Conservation (phyloP, 2,329 filamentous ascomycete species). For the Microdochium nivale region DNA sequence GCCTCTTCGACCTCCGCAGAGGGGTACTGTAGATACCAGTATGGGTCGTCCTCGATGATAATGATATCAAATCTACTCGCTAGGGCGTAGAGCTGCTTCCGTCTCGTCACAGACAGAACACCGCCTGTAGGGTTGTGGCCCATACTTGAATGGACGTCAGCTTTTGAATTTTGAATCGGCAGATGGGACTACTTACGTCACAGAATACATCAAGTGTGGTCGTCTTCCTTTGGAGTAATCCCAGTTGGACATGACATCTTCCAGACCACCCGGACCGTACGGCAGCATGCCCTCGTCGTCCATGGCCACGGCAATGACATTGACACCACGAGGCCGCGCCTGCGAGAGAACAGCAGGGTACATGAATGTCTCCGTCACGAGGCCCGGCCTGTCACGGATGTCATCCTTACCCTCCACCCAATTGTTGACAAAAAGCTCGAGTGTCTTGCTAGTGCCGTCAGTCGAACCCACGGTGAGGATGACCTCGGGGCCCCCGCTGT, state of each 20-base stretch:
- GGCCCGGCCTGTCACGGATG: slow-evolving; percentile 59
- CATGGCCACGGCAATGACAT: slow-evolving; percentile 64
- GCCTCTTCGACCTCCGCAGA: slow-evolving; percentile 50
- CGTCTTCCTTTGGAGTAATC: slow-evolving; percentile 63
- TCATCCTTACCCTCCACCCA: slow-evolving; percentile 65
- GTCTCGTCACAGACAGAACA: slow-evolving; percentile 62
- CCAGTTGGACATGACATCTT: slow-evolving; percentile 77
- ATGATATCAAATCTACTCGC: slow-evolving; percentile 81
- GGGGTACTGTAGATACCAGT: slow-evolving; percentile 90
- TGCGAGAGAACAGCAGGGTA: slow-evolving; percentile 72
- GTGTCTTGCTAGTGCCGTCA: slow-evolving; percentile 72
- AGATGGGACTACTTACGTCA: slow-evolving; percentile 54
- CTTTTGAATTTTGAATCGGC: background rate
- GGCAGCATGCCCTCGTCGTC: slow-evolving; percentile 76
- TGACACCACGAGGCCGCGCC: slow-evolving; percentile 58
- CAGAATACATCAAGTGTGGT: slow-evolving; percentile 82
- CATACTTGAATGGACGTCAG: slow-evolving; percentile 38
- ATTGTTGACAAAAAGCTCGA: slow-evolving; percentile 67
- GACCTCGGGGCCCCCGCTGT: slow-evolving; percentile 66
- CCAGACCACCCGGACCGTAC: slow-evolving; percentile 62
- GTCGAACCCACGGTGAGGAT: slow-evolving; percentile 75
- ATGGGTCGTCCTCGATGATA: slow-evolving; percentile 90
- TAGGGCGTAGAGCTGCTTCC: slow-evolving; percentile 70
- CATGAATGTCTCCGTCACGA: slow-evolving; percentile 72
- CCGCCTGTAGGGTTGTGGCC: slow-evolving; percentile 85